phyloP scores from a whole-genome alignment of 306 rosid genomes.

The Cicer judaicum region DNA sequence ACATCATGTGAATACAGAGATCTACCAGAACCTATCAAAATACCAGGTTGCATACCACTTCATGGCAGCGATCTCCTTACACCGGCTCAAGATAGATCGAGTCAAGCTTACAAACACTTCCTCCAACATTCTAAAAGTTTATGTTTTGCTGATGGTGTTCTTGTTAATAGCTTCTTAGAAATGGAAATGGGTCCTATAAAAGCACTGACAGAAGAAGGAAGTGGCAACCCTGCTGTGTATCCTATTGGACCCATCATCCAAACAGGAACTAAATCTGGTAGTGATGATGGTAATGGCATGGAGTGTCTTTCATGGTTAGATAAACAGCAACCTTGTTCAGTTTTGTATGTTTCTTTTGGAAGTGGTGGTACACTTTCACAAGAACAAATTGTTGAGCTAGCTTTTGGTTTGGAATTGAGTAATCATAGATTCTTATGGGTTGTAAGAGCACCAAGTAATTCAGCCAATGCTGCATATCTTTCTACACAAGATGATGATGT shows the following conservation, averaged over 20 bases:
- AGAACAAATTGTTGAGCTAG: constrained; percentile 13
- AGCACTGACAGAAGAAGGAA: constrained; percentile 37
- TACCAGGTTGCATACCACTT: constrained; percentile 33
- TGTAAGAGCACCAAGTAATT: constrained; percentile 16
- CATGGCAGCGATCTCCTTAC: constrained; percentile 9
- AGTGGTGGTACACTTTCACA: constrained; percentile 38
- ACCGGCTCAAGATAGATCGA: not conserved
- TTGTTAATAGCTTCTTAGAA: constrained; percentile 33
- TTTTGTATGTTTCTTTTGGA: constrained; percentile 50
- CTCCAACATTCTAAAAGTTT: not conserved
- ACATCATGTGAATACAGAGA: constrained; percentile 32
- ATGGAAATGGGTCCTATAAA: not conserved
- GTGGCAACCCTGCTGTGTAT: constrained; percentile 17
- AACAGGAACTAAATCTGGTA: not conserved
- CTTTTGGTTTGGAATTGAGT: constrained; percentile 38
- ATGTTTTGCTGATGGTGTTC: constrained; percentile 8
- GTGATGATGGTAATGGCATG: not conserved
- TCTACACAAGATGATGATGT: not conserved
- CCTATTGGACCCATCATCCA: constrained; percentile 34
- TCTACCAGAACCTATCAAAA: not conserved
- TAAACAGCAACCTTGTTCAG: constrained; percentile 34
- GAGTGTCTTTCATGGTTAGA: constrained; percentile 39
- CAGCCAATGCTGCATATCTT: not conserved
- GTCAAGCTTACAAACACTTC: not conserved
- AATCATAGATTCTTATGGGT: constrained; percentile 23